phyloP scores from a whole-genome alignment of 257 asterid genomes.

The Capsicum chinense region DNA sequence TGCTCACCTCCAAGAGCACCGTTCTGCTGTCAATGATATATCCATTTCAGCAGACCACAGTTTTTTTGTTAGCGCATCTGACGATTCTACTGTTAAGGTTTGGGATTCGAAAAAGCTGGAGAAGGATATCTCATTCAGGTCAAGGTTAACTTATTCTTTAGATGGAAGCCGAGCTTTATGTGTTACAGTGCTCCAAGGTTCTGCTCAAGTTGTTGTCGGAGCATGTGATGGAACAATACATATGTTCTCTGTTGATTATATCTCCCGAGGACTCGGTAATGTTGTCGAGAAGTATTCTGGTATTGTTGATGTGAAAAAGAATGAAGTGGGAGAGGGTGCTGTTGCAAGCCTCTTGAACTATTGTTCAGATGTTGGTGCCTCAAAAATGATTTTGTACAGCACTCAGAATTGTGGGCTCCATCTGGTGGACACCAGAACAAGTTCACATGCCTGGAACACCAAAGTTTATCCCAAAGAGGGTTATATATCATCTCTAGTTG shows the following conservation, averaged over 20 bases:
- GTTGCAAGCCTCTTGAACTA: conserved; percentile 82
- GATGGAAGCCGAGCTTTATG: conserved; percentile 91
- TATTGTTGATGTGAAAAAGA: conserved; percentile 76
- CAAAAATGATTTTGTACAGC: conserved; percentile 80
- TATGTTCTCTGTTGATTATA: conserved; percentile 86
- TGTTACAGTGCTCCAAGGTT: conserved; percentile 80
- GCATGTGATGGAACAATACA: conserved; percentile 92
- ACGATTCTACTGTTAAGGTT: conserved; percentile 93
- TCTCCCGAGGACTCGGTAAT: conserved; percentile 92
- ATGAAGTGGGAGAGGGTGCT: conserved; percentile 79
- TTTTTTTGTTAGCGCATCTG: conserved; percentile 97
- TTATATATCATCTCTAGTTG: conserved; percentile 80
- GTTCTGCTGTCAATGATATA: conserved; percentile 89
- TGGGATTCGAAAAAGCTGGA: conserved; percentile 99
- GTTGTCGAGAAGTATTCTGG: conserved; percentile 96
- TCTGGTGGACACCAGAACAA: conserved; percentile 88
- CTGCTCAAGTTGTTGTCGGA: conserved; percentile 85
- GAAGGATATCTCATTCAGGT: conserved; percentile 96
- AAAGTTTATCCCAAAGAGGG: conserved; percentile 90
- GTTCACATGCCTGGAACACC: conserved; percentile 75
- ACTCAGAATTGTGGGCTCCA: conserved; percentile 91
- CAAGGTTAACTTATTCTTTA: conserved; percentile 87
- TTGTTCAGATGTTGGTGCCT: conserved; percentile 67
- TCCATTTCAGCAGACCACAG: conserved; percentile 90
- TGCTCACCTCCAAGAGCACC: conserved; percentile 98